Conservation (phyloP, 1,139 yeast species). For the Hansenula lynferdii region DNA sequence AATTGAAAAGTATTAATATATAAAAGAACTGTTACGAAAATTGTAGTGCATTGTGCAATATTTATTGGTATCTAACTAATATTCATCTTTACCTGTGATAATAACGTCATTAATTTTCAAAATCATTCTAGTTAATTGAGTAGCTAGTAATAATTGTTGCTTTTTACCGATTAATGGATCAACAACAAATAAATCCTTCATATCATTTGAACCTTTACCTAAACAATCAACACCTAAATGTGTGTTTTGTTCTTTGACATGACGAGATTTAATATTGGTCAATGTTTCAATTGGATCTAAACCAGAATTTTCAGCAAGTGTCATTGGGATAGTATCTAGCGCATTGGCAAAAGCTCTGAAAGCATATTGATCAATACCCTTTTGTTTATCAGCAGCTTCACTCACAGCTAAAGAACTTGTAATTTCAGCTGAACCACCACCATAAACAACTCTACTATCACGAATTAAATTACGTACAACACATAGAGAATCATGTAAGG, state of each 20-base stretch:
- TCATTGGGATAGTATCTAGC: slow-evolving; percentile 87
- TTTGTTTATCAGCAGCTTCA: slow-evolving; percentile 87
- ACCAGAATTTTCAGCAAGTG: slow-evolving; percentile 96
- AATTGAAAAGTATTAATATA: too few relatives aligned
- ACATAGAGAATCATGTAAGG: slow-evolving; percentile 93
- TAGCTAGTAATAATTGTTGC: slow-evolving; percentile 91
- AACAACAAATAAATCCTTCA: slow-evolving; percentile 91
- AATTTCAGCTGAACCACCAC: slow-evolving; percentile 98
- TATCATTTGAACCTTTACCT: slow-evolving; percentile 81
- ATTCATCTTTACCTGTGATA: slow-evolving; percentile 82
- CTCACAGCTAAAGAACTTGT: slow-evolving; percentile 90
- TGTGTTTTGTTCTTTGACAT: slow-evolving; percentile 65
- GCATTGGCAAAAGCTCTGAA: slow-evolving; percentile 94
- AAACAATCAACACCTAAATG: slow-evolving; percentile 91
- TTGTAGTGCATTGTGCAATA: too few relatives aligned
- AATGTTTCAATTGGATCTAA: slow-evolving; percentile 89
- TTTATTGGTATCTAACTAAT: too few relatives aligned
- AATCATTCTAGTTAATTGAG: slow-evolving; percentile 96
- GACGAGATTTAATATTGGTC: slow-evolving; percentile 78
- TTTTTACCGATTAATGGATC: slow-evolving; percentile 97
- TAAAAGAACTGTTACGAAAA: too few relatives aligned
- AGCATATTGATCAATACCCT: slow-evolving; percentile 96
- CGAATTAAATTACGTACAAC: slow-evolving; percentile 94
- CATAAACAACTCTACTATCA: slow-evolving; percentile 92
- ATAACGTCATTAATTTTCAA: slow-evolving; percentile 95